A percentile compares a stretch with the other conserved stretches of the same genome.
Evolutionary conservation across 2,329 filamentous ascomycete species (phyloP).

Genomic region (Xylaria multiplex): DNA sequence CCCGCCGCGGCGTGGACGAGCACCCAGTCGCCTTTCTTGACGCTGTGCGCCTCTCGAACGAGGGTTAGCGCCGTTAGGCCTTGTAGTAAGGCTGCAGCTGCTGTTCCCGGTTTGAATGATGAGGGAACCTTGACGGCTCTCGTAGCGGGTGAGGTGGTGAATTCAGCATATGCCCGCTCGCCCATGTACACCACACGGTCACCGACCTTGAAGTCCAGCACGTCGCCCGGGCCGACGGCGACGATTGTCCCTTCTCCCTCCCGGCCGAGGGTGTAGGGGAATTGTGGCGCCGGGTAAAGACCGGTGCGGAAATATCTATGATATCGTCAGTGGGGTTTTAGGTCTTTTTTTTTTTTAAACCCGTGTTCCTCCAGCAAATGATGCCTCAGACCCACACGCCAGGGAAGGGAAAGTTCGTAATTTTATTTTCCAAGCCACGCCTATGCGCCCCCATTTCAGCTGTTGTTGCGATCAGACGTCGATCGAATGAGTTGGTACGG

Average conservation of each 20-base stretch:
- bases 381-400: conserved; percentile 12
- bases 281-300: conserved; percentile 74
- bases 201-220: conserved; percentile 68
- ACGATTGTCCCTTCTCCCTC: conserved; percentile 80
- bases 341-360: conserved; percentile 1
- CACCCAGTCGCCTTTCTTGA: conserved; percentile 81
- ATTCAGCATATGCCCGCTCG: conserved; percentile 65
- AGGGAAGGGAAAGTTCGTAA: conserved; percentile 25
- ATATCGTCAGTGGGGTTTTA: conserved; percentile 14
- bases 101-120: conserved; percentile 67
- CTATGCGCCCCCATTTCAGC: conserved; percentile 32
- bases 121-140: conserved; percentile 72
- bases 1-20: conserved; percentile 88
- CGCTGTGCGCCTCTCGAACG: conserved; percentile 78
- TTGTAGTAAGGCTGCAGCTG: conserved; percentile 78
- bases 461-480: conserved; percentile 24
- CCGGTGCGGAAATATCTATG: conserved; percentile 83
- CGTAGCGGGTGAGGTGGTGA: conserved; percentile 62
- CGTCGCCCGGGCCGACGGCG: conserved; percentile 63
- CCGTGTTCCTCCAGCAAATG: not conserved
- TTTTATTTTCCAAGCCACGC: conserved; percentile 32
- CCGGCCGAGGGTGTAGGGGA: conserved; percentile 81
- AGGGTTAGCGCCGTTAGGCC: conserved; percentile 85
- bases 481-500: conserved; percentile 13
- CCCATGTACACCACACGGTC: conserved; percentile 78